A percentile compares a stretch with the other conserved stretches of the same genome.
phyloP scores from a whole-genome alignment of 2,329 filamentous ascomycete genomes.

The Hypoxylon sp. region DNA sequence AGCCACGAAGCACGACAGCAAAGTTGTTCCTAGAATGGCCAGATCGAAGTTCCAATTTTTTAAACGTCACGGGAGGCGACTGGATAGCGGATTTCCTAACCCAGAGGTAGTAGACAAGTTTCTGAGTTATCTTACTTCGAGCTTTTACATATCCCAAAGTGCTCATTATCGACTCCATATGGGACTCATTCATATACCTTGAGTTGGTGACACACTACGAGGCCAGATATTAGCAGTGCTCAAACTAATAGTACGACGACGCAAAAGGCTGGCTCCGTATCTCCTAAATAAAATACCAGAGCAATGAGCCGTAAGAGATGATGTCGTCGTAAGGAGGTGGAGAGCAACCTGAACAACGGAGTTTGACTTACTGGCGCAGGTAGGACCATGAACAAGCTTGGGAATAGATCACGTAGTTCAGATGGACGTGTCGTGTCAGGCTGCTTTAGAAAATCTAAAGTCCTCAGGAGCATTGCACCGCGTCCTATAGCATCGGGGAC shows the following conservation, averaged over 20 bases:
- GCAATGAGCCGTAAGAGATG: background rate
- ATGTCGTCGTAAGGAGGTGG: background rate
- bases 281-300: background rate
- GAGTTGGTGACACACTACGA: constrained; percentile 84
- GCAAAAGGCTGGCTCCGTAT: background rate
- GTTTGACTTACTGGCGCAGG: constrained; percentile 73
- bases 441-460: constrained; percentile 76
- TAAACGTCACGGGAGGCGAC: constrained; percentile 60
- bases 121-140: constrained; percentile 81
- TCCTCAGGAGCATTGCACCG: constrained; percentile 88
- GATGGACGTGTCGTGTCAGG: constrained; percentile 46
- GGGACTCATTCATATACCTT: constrained; percentile 83
- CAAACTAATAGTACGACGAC: background rate
- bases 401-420: constrained; percentile 62
- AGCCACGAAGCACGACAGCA: constrained; percentile 75
- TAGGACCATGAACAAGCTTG: constrained; percentile 88
- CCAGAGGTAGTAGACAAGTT: constrained; percentile 94
- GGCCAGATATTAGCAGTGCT: constrained; percentile 24
- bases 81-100: constrained; percentile 58
- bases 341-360: background rate
- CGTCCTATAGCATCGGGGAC: constrained; percentile 82
- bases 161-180: constrained; percentile 80
- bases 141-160: constrained; percentile 79
- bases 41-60: constrained; percentile 83
- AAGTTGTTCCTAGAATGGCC: constrained; percentile 91